phyloP scores from a whole-genome alignment of 164 flowering plant genomes.

The Aristolochia californica region DNA sequence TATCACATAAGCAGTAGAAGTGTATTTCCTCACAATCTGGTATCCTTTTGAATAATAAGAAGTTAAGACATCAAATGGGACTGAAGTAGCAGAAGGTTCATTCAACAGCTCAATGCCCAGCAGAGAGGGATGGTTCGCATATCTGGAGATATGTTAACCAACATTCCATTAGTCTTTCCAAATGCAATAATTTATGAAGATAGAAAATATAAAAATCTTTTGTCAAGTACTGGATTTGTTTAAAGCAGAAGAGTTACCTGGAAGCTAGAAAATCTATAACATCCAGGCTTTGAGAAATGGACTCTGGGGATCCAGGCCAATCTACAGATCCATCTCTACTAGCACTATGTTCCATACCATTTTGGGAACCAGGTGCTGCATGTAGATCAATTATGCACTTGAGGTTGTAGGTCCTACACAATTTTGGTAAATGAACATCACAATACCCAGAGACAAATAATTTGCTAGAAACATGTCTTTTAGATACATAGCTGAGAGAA shows the following conservation, averaged over 20 bases:
- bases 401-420: constrained; percentile 50
- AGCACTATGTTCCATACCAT: constrained; percentile 91
- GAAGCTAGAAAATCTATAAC: constrained; percentile 74
- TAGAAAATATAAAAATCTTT: neutral
- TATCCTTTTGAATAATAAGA: constrained; percentile 70
- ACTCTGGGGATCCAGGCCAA: constrained; percentile 52
- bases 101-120: constrained; percentile 83
- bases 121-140: constrained; percentile 63
- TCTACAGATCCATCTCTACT: constrained; percentile 69
- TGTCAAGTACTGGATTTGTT: neutral
- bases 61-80: constrained; percentile 53
- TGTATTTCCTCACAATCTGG: constrained; percentile 56
- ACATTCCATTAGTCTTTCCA: constrained; percentile 2
- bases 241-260: constrained; percentile 28
- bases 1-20: constrained; percentile 60
- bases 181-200: neutral
- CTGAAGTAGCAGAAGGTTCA: constrained; percentile 59
- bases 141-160: constrained; percentile 29
- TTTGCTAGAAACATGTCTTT: neutral
- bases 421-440: neutral
- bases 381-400: constrained; percentile 90
- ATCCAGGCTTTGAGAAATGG: constrained; percentile 56
- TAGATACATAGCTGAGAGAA: constrained; percentile 12
- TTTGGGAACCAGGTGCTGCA: constrained; percentile 93
- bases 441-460: neutral